phyloP scores from a whole-genome alignment of 495 filamentous ascomycete species.

The Aspergillus steynii region DNA sequence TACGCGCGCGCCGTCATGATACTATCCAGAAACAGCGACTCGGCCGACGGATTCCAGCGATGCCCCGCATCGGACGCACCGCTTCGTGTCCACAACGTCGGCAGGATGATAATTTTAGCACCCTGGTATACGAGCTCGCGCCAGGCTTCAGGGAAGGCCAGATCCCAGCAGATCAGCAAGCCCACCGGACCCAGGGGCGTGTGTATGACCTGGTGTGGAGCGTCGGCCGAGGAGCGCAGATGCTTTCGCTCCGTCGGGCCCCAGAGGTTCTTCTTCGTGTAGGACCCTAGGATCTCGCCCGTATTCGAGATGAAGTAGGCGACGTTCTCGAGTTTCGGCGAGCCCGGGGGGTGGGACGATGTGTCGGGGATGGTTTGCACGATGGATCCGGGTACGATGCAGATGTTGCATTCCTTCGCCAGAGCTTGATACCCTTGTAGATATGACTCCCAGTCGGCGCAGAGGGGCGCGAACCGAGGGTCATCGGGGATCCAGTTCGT shows the following conservation, averaged over 20 bases:
- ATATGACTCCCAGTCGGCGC: slow-evolving; percentile 37
- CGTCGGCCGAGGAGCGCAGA: background rate
- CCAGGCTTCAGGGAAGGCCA: slow-evolving; percentile 80
- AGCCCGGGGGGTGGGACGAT: no score
- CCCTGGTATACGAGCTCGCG: slow-evolving; percentile 66
- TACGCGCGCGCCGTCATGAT: slow-evolving; percentile 1
- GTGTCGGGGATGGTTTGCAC: background rate
- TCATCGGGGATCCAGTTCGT: slow-evolving; percentile 14
- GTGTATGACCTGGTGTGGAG: slow-evolving; percentile 39
- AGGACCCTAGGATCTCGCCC: slow-evolving; percentile 61
- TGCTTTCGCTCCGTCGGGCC: slow-evolving; percentile 1
- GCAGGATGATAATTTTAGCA: slow-evolving; percentile 74
- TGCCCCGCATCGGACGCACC: background rate
- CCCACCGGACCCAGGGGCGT: slow-evolving; percentile 69
- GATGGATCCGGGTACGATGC: slow-evolving; percentile 7
- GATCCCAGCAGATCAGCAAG: slow-evolving; percentile 79
- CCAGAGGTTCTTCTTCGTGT: slow-evolving; percentile 40
- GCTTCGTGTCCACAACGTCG: slow-evolving; percentile 61
- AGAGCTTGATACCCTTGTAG: slow-evolving; percentile 61
- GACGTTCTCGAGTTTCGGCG: slow-evolving; percentile 50
- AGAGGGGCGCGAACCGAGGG: slow-evolving; percentile 13
- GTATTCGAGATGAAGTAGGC: slow-evolving; percentile 68
- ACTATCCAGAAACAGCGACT: slow-evolving; percentile 1
- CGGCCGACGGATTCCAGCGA: background rate
- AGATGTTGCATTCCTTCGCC: slow-evolving; percentile 55